Evolutionary conservation across 2,329 filamentous ascomycete species (phyloP), one percentile per base, ranked within the genome.

Genomic region (Alternaria rosae): DNA sequence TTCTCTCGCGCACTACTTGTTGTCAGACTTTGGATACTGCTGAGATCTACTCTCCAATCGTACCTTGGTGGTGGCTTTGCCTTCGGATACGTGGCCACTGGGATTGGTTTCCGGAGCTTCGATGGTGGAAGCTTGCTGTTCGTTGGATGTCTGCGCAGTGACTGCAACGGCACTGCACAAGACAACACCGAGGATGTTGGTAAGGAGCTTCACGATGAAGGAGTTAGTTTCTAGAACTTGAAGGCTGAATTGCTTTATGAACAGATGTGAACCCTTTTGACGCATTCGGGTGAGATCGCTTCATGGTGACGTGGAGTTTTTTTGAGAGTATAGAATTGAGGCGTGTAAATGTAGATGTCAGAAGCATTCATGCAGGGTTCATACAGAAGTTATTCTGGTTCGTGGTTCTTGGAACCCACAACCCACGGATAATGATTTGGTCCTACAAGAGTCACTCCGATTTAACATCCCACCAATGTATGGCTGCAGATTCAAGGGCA

Each of bases 21-120:
- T 8, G 30, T 32, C 6, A 32, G 30, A 32, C 6, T 15, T 15
- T 32, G 3, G 12, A 15, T 32, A 5, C 15, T 15, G 15, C 30
- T 8, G 30, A 1, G 1, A 2, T 1, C 4, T 8, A 32, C 13
- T 0, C 1, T 13, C 1, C 13, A 32, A 15, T 15, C 30, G 15
- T 13, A 32, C 30, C 30, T 32, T 12, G 30, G 13, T 1, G 30
- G 30, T 15, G 8, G 3, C 13, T 13, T 15, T 32, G 13, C 15
- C 30, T 12, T 13, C 13, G 13, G 15, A 13, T 2, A 2, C 30
- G 13, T 32, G 13, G 13, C 15, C 15, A 15, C 15, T 38, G 35
- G 35, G n/a, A 0, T 38, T 15, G 35, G 35, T n/a, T 6, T 38
- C 3, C 9, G 35, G 4, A 38, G 2, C 4, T 9, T 38, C 35